Evolutionary conservation across 768 basidiomycete genomes (phyloP).

Genomic region (Leccinum fibrillosum): DNA sequence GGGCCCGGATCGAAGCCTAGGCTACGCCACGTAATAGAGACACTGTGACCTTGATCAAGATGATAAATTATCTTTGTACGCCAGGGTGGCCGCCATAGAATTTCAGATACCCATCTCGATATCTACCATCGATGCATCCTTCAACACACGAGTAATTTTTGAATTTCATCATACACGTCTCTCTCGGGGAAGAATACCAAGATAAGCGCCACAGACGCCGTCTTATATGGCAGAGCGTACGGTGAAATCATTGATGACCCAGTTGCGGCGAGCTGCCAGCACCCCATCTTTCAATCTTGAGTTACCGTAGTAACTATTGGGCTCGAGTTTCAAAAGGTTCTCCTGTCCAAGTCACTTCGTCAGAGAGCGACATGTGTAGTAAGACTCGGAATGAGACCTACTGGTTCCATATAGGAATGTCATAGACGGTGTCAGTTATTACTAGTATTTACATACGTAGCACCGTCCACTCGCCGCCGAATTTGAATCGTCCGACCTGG

Average conservation of each 20-base stretch:
- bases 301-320: background rate
- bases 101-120: background rate
- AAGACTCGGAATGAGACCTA: background rate
- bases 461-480: too few relatives aligned
- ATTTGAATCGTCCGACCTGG: too few relatives aligned
- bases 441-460: too few relatives aligned
- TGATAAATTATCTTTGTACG: background rate
- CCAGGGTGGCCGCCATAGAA: background rate
- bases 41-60: background rate
- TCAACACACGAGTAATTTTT: background rate
- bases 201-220: background rate
- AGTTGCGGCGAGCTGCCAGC: background rate
- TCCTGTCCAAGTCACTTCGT: background rate
- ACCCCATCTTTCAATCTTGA: background rate
- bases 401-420: too few relatives aligned
- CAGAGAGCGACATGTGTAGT: background rate
- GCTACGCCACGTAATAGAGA: background rate
- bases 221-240: background rate
- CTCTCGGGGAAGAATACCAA: background rate
- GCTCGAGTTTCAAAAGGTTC: too few relatives aligned
- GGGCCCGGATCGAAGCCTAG: background rate
- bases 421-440: too few relatives aligned
- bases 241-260: background rate
- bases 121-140: background rate
- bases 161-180: background rate